These are phyloP conservation scores for Erodium trifolium DNA, from an alignment of 441 rosid genomes.

Conservation along the genomic window DNA sequence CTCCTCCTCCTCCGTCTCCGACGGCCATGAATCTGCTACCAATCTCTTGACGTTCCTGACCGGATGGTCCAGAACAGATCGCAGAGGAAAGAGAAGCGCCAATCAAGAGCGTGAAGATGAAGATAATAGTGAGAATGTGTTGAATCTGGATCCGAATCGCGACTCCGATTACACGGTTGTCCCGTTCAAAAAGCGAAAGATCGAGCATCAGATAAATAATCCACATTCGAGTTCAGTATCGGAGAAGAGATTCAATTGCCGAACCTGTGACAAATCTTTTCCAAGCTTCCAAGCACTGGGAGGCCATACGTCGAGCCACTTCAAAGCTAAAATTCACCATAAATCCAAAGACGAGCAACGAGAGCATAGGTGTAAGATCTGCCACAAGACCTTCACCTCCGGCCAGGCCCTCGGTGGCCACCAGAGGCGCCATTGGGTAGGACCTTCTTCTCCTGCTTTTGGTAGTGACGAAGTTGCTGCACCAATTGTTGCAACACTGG, in stretches of 20 bases:
- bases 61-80: neutral
- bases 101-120: neutral
- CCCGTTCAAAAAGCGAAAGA: neutral
- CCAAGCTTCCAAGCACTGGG: neutral
- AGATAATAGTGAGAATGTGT: neutral
- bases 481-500: neutral
- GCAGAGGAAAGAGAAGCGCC: neutral
- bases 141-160: neutral
- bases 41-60: neutral
- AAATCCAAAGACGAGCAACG: neutral
- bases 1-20: constrained; percentile 1
- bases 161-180: neutral
- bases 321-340: neutral
- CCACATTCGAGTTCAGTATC: too few species aligned
- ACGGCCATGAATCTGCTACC: neutral
- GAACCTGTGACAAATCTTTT: neutral
- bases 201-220: neutral
- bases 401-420: constrained; percentile 1
- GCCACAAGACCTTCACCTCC: neutral
- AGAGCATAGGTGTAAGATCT: neutral
- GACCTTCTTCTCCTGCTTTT: neutral
- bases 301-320: neutral
- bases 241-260: neutral
- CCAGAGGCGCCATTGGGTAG: constrained; percentile 1
- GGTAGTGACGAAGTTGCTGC: neutral